Base-by-base conservation (phyloP, 2,329 filamentous ascomycete genomes). In the Epichloe elymi region DNA sequence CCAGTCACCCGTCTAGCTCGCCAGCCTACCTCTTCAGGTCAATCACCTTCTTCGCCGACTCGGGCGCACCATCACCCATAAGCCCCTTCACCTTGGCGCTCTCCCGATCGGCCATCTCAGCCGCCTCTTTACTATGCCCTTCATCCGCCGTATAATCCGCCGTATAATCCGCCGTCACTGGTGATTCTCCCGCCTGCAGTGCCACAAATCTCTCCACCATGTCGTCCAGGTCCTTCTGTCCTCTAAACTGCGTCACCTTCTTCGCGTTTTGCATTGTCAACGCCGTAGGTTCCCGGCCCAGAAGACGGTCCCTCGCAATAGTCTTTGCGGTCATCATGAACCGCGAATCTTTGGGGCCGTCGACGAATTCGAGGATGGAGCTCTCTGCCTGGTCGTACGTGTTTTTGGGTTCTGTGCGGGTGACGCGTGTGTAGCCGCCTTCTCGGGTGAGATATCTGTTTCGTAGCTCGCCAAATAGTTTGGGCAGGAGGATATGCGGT, bases 401-500 rank as follows among this genome's bases (percentile, higher is more conserved):
- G 67, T 91, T 88, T 61, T 86, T 79, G 52, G 93, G 86, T 70
- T 97, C 91, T 57, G 94, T 89, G 59, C 89, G 87, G 46, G 96
- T 80, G 11, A 98, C 87, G 42, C 93, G 87, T 17, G 93, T 98
- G 75, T 97, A 98, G 51, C 93, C 93, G 55, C 93, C 93, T 1
- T 86, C 86, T 46, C 93, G 82, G 50, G 75, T 64, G 44, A 76
- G 72, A 70, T 97, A 98, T 60, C 93, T 86, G 65, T 82, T 72
- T 59, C 85, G 79, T 55, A 98, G 80, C 58, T 83, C 78, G 51
- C 85, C 86, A 68, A 97, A 95, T 59, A 98, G 81, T 70, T 95
- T 97, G 51, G 87, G 86, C 51, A 97, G 68, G 56, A 86, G 74
- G 46, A 78, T 65, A 55, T 84, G 71, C 19, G 85, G 85, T 62